A percentile compares a stretch with the other conserved stretches of the same genome.
phyloP scores from a whole-genome alignment of 371 early-diverging fungal genomes.

The Apophysomyces trapeziformis region DNA sequence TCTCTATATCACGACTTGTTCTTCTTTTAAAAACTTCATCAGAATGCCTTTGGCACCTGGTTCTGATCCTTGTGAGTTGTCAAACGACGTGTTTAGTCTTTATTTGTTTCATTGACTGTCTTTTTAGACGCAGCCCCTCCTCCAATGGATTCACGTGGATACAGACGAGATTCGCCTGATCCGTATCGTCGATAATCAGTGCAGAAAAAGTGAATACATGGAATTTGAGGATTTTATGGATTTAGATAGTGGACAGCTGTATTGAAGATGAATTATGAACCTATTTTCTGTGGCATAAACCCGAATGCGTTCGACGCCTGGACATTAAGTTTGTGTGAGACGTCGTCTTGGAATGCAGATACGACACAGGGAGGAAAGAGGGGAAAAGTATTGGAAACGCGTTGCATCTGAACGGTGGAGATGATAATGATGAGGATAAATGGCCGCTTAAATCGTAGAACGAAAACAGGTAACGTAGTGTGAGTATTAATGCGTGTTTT shows the following conservation, averaged over 20 bases:
- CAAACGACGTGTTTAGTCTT: neutral
- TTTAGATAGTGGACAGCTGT: slow-evolving; percentile 15
- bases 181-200: slow-evolving; percentile 43
- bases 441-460: slow-evolving; percentile 6
- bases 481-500: slow-evolving; percentile 3
- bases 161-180: slow-evolving; percentile 45
- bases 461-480: slow-evolving; percentile 5
- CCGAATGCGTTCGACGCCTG: slow-evolving; percentile 12
- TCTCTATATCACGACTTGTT: neutral
- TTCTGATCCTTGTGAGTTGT: slow-evolving; percentile 16
- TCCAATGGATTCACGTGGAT: slow-evolving; percentile 42
- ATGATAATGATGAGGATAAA: slow-evolving; percentile 1
- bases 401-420: neutral
- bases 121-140: slow-evolving; percentile 34
- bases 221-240: slow-evolving; percentile 11
- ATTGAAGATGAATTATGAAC: slow-evolving; percentile 21
- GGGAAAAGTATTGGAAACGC: slow-evolving; percentile 2
- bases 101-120: neutral
- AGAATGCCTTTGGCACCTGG: neutral
- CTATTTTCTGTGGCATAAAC: slow-evolving; percentile 14
- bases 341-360: slow-evolving; percentile 1
- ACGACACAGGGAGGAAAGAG: slow-evolving; percentile 14
- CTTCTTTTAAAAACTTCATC: neutral
- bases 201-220: slow-evolving; percentile 12
- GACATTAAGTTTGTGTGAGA: slow-evolving; percentile 7